Base-by-base conservation (phyloP, 2,329 filamentous ascomycete genomes). In the Capronia coronata region DNA sequence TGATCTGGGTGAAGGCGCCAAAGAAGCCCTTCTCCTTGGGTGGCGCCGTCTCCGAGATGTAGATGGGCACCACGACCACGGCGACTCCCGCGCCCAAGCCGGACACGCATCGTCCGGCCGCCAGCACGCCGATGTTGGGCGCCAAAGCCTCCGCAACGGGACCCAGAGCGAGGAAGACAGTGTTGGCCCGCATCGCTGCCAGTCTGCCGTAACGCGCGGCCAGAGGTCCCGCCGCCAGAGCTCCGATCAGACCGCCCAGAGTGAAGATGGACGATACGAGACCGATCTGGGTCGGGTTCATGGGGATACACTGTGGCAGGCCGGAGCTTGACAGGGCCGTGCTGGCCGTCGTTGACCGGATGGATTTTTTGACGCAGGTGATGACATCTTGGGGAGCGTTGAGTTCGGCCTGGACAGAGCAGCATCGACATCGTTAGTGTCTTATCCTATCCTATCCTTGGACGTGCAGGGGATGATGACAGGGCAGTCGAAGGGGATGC, bases 321-420 rank as follows among this genome's bases (percentile, higher is more conserved):
- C 40, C 38, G 11, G 45, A 25, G 13, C 37, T n/a, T 9, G 93
- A 97, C 68, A 94, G 84, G 48, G 79, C 81, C 80, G 61, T 16
- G 34, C 43, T 29, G 55, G 44, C 46, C 9, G 51, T 32, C 13
- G 29, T n/a, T 32, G 29, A 9, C 7, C 63, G 64, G 55, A 78
- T 74, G 34, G 72, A 71, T 58, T 78, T 76, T 58, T 80, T 82
- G 59, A 80, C 81, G 72, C 93, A 97, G 49, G 87, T 94, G 62
- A 98, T 85, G 62, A 94, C 87, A 74, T 90, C 84, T 76, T 96
- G 84, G 7, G 93, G 93, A 7, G 91, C 88, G 67, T 98, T 98
- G 56, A 98, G 79, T 67, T 97, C 93, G 60, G 89, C 87, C 90
- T 91, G 62, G 11, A 37, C 7, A 18, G 13, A 37, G 13, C 38